A percentile compares a stretch with the other conserved stretches of the same genome.
These are phyloP conservation scores for Przewalskia tangutica DNA, from an alignment of 257 asterid genomes.

Conservation along the genomic window DNA sequence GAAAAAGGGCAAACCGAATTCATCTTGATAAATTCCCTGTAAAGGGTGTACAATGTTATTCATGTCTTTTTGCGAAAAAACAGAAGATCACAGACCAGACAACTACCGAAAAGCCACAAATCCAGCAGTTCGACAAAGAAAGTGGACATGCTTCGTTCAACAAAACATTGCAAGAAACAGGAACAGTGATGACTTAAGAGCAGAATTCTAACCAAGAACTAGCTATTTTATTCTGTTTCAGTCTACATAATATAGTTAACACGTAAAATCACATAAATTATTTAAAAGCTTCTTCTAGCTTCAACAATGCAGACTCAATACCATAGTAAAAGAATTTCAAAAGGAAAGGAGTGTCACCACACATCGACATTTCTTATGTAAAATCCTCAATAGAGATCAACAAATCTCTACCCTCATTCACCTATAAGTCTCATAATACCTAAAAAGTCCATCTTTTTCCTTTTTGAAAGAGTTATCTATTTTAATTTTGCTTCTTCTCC, in stretches of 20 bases:
- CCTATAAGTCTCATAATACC: background rate
- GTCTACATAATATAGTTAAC: background rate
- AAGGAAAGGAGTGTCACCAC: background rate
- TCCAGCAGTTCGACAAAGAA: background rate
- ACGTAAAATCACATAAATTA: background rate
- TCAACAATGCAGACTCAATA: background rate
- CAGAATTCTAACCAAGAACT: background rate
- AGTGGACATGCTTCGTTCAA: background rate
- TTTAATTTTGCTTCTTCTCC: background rate
- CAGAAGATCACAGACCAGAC: background rate
- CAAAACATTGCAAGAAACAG: background rate
- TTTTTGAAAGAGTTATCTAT: background rate
- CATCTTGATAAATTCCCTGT: constrained; percentile 39
- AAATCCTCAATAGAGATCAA: background rate
- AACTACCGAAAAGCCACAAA: background rate
- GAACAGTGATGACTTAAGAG: background rate
- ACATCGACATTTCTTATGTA: background rate
- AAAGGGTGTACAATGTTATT: background rate
- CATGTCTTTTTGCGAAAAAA: background rate
- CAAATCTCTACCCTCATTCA: background rate
- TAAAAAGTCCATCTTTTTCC: background rate
- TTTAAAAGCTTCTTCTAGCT: background rate
- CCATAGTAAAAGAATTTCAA: background rate
- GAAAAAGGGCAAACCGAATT: constrained; percentile 85
- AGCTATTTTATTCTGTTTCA: background rate